Percentiles rank a stretch among this genome's conserved stretches.
phyloP scores from a whole-genome alignment of 768 basidiomycete genomes.

The Epithele typhae region DNA sequence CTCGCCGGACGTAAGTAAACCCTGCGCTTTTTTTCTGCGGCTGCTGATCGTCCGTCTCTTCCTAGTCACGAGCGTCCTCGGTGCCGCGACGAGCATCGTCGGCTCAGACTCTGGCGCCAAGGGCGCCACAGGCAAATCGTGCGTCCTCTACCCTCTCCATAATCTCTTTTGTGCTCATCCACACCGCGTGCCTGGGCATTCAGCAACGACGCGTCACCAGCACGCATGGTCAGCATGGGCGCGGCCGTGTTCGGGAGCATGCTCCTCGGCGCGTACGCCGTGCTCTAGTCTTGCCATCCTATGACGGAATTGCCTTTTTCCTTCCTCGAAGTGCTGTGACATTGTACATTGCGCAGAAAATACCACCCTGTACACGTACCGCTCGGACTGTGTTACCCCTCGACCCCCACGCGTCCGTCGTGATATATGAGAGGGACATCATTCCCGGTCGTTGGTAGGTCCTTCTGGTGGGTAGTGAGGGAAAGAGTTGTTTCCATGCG shows the following conservation, averaged over 20 bases:
- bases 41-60: background rate
- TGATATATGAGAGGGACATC: too few species aligned
- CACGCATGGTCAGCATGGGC: background rate
- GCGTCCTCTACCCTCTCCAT: too few species aligned
- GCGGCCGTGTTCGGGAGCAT: slow-evolving; percentile 3
- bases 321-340: too few species aligned
- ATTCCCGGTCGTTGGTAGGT: too few species aligned
- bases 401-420: too few species aligned
- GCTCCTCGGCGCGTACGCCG: slow-evolving; percentile 6
- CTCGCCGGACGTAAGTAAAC: background rate
- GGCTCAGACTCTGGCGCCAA: background rate
- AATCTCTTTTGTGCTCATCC: too few species aligned
- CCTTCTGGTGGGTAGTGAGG: too few species aligned
- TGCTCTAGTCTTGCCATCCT: background rate
- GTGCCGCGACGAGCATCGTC: background rate
- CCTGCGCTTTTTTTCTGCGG: background rate
- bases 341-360: too few species aligned
- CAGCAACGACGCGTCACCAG: background rate
- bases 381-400: too few species aligned
- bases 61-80: background rate
- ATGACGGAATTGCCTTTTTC: background rate
- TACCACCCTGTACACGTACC: too few species aligned
- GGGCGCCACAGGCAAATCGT: background rate
- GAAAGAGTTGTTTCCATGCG: too few species aligned
- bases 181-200: background rate